Percentiles rank a stretch among this genome's conserved stretches.
These are phyloP conservation scores for Eutrema heterophyllum DNA, from an alignment of 345 rosid species.

Conservation along the genomic window DNA sequence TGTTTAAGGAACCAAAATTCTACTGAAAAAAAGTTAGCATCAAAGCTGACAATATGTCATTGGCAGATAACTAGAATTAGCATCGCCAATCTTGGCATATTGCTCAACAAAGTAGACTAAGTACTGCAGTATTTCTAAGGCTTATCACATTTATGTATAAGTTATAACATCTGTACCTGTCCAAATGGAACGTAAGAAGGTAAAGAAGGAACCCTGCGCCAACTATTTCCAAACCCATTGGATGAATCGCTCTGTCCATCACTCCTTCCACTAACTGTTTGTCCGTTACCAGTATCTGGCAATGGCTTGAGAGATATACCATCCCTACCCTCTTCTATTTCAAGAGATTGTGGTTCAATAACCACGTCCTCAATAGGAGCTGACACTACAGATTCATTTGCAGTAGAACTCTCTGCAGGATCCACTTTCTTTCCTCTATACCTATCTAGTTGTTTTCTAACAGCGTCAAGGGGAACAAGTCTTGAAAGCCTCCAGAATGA, in stretches of 20 bases:
- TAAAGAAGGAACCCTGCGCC: constrained; percentile 73
- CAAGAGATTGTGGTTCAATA: constrained; percentile 77
- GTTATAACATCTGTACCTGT: constrained; percentile 43
- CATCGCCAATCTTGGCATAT: neutral
- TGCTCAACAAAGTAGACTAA: neutral
- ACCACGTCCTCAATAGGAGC: constrained; percentile 57
- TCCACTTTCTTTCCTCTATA: constrained; percentile 51
- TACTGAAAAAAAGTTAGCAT: neutral
- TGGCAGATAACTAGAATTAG: neutral
- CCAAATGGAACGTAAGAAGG: constrained; percentile 98
- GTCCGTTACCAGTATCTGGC: constrained; percentile 36
- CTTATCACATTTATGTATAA: neutral
- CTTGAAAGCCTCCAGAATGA: constrained; percentile 93
- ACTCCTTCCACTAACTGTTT: constrained; percentile 35
- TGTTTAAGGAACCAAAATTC: neutral
- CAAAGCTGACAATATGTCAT: neutral
- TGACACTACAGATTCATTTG: constrained; percentile 35
- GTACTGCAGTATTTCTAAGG: neutral
- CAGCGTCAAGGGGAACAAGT: constrained; percentile 81
- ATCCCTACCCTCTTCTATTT: constrained; percentile 93
- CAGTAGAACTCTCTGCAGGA: constrained; percentile 39
- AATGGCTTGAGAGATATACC: constrained; percentile 88
- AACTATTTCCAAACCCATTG: constrained; percentile 45
- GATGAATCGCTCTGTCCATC: constrained; percentile 36
- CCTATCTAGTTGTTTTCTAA: constrained; percentile 55